These are phyloP conservation scores for Hyphopichia homilentoma DNA, from an alignment of 805 yeast genomes.

Conservation along the genomic window DNA sequence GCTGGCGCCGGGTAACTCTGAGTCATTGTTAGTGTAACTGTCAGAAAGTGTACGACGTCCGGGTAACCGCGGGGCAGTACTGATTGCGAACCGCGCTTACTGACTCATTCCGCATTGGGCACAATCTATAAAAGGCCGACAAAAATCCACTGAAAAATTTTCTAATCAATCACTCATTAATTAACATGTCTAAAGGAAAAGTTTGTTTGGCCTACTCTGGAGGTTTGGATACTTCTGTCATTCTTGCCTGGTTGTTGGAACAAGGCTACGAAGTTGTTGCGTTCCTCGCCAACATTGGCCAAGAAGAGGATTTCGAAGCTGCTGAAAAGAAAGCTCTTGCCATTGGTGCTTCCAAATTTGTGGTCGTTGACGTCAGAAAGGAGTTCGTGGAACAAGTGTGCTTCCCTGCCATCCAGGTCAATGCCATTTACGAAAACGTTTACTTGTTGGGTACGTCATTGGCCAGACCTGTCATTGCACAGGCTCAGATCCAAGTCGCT, in stretches of 20 bases:
- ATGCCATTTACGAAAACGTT: constrained; percentile 97
- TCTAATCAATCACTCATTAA: no score
- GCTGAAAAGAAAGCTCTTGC: constrained; percentile 95
- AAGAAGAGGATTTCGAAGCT: constrained; percentile 98
- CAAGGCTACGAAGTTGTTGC: constrained; percentile 98
- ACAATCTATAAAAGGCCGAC: no score
- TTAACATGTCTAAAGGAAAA: constrained; percentile 88
- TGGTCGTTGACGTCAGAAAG: constrained; percentile 89
- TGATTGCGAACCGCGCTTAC: no score
- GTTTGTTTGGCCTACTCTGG: constrained; percentile 99
- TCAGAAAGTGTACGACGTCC: no score
- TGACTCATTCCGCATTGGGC: no score
- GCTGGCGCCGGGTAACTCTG: no score
- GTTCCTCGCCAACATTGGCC: constrained; percentile 97
- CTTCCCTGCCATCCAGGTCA: constrained; percentile 95
- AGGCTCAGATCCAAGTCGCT: constrained; percentile 97
- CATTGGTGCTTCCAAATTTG: constrained; percentile 96
- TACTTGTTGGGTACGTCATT: constrained; percentile 95
- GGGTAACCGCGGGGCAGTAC: no score
- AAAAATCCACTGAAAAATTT: no score
- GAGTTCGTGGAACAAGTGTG: constrained; percentile 91
- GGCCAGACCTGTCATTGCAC: constrained; percentile 98
- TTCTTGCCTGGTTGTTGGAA: constrained; percentile 96
- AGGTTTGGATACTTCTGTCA: constrained; percentile 96
- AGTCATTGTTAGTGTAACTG: no score